Base-by-base conservation (phyloP, 257 asterid genomes). In the Solanum tacnaense region DNA sequence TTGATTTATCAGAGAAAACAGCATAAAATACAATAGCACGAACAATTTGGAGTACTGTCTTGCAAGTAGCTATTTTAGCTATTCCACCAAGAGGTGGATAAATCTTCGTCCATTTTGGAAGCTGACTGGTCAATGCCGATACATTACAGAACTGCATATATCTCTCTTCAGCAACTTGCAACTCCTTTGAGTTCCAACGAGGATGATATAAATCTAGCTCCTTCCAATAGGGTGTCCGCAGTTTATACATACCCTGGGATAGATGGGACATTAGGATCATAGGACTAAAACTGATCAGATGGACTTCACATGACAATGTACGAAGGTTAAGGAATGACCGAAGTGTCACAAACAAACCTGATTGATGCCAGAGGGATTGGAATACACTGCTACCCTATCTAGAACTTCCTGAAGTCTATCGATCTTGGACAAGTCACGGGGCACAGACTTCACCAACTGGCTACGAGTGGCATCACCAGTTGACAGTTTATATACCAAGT, bases 191-290 rank as follows among this genome's bases (percentile, higher is more conserved):
- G 91, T 90, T 97, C 98, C 98, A 97, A 84, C 99, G 99, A 86
- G 98, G 99, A 87, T 97, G 99, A 89, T 97, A 96, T 86, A 97
- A 90, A 92, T 97, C 99, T 72, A 97, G 93, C 88, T 97, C 99
- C 91, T 93, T 96, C 99, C 99, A 97, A 88, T 89, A 92, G 13
- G 83, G 88, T 60, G 90, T 11, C 67, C 95, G 92, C 91, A 97
- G 92, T 92, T 93, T 97, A 90, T 97, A 96, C 96, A 92, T 94
- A 60, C 99, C 99, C 99, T 97, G 92, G 31, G 75, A 86, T 75
- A 87, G 88, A 88, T 68, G 84, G 60, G 91, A 79, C 84, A 84
- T 86, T 87, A 46, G 88, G 88, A 49, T 82, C 29, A 49, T 20
- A 49, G 6, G 70, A 82, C 70, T 32, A 87, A 29, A 65, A 74